Evolutionary conservation across 2,329 filamentous ascomycete genomes (phyloP), one percentile per base, ranked within the genome.

Genomic region (Raffaelea arxii): DNA sequence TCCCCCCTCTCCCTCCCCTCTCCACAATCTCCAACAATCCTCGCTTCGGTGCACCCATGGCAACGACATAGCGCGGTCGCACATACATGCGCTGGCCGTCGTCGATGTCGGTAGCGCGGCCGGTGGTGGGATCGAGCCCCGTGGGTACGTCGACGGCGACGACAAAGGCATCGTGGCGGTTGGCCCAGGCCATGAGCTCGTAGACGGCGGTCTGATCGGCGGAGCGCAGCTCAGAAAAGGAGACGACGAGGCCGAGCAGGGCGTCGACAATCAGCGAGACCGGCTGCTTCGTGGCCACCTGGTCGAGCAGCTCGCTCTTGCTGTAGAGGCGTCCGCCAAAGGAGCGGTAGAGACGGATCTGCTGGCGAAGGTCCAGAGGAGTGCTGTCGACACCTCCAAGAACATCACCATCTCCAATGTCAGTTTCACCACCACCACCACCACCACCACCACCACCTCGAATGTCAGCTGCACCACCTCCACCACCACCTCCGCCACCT

Each of bases 161-260:
- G 3, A 92, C 83, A 48, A 83, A 81, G 1, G 88, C 82, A 53
- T 89, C 86, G 59, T 83, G 86, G 53, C 89, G 83, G 60, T 96
- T 97, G 3, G 88, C 84, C 89, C 90, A 97, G 52, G 89, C 84
- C 58, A 96, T 92, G 58, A 96, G 78, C 59, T 94, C 85, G 58
- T 94, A 90, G 0, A 88, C 86, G 0, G 84, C 84, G 4, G 83
- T 81, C 60, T 94, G 87, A 54, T 94, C 86, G 16, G 84, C 83
- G 2, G 82, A 84, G 30, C 87, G 78, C 24, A 97, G 72, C 55
- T 94, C 88, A 54, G 96, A 89, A 58, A 96, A 96, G 3, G 86
- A 83, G 47, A 89, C 80, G 39, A 92, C 88, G 51, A 92, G 77
- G 4, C 89, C 89, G 4, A 98, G 77, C 12, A 97, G 70, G 2